Conservation (phyloP, 768 basidiomycete genomes). For the Mycena filopes region DNA sequence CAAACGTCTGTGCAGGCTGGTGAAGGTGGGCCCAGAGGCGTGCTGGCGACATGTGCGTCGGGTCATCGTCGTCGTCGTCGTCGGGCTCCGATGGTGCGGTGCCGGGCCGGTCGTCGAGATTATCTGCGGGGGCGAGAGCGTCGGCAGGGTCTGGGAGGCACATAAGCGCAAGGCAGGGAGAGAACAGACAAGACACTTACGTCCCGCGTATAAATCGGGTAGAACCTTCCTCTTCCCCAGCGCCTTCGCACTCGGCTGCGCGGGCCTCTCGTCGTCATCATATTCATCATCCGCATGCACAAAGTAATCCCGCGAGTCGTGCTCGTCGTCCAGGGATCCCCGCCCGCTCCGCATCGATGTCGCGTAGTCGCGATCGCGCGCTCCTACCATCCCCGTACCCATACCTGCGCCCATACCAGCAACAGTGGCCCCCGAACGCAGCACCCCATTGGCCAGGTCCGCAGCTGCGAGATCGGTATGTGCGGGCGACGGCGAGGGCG, state of each 20-base stretch:
- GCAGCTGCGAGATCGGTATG: slow-evolving; percentile 40
- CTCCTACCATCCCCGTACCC: neutral
- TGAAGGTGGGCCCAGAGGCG: slow-evolving; percentile 48
- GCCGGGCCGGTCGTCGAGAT: slow-evolving; percentile 40
- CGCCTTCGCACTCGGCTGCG: slow-evolving; percentile 85
- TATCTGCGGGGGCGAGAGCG: slow-evolving; percentile 61
- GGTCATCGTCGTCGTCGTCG: slow-evolving; percentile 59
- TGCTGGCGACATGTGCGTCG: slow-evolving; percentile 27
- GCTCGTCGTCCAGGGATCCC: slow-evolving; percentile 6
- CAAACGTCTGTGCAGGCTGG: slow-evolving; percentile 68
- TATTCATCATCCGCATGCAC: slow-evolving; percentile 36
- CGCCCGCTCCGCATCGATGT: slow-evolving; percentile 25
- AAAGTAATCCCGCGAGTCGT: neutral
- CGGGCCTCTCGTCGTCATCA: slow-evolving; percentile 51
- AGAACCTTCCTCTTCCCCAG: slow-evolving; percentile 83
- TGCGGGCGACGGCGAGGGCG: slow-evolving; percentile 76
- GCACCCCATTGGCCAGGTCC: slow-evolving; percentile 21
- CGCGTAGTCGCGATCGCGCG: slow-evolving; percentile 1
- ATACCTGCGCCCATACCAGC: neutral
- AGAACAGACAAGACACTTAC: slow-evolving; percentile 10
- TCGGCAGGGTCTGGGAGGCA: slow-evolving; percentile 58
- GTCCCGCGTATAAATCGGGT: slow-evolving; percentile 59
- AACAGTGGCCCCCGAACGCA: neutral
- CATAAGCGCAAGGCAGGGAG: neutral
- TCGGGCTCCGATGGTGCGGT: slow-evolving; percentile 34